Base-by-base conservation (phyloP, 2,329 filamentous ascomycete species). In the Chaetomiaceae sp. region DNA sequence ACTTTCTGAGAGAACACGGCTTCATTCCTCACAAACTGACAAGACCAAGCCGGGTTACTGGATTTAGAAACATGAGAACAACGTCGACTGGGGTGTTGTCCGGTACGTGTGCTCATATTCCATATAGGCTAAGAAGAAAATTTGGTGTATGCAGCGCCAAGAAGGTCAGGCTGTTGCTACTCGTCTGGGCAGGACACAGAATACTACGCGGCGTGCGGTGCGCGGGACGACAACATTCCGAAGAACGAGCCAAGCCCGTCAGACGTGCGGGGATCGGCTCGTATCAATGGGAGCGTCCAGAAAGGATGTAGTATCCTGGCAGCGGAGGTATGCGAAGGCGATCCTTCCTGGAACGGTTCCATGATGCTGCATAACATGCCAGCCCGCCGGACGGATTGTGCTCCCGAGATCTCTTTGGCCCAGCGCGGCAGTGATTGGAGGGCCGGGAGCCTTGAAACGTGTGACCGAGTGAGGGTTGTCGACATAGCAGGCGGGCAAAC, bases 31-130 rank as follows among this genome's bases (percentile, higher is more conserved):
- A n/a, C n/a, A n/a, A n/a, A n/a, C n/a, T n/a, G n/a, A n/a, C n/a
- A n/a, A n/a, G n/a, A n/a, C n/a, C n/a, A n/a, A 29, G 27, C 11
- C n/a, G 11, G 32, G 24, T 30, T 30, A 18, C 46, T 45, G 2
- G 37, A 49, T 36, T 47, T 49, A 49, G 43, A 45, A 49, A 40
- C 36, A 49, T 7, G 33, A 45, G 39, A 29, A 11, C 45, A 29
- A 37, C 18, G 15, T 1, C 14, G 26, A 29, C 17, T 42, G 32
- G 19, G 30, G 11, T 24, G 39, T 39, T 42, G 27, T 39, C n/a
- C n/a, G n/a, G n/a, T n/a, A n/a, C 24, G 34, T 29, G 29, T 19
- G 20, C 9, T 15, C 10, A 26, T 10, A 6, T 41, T 41, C 36
- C 41, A 24, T 26, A 37, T 44, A 36, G 47, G 41, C 47, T 41